Conservation (phyloP, 768 basidiomycete genomes). For the Suillus brevipes region DNA sequence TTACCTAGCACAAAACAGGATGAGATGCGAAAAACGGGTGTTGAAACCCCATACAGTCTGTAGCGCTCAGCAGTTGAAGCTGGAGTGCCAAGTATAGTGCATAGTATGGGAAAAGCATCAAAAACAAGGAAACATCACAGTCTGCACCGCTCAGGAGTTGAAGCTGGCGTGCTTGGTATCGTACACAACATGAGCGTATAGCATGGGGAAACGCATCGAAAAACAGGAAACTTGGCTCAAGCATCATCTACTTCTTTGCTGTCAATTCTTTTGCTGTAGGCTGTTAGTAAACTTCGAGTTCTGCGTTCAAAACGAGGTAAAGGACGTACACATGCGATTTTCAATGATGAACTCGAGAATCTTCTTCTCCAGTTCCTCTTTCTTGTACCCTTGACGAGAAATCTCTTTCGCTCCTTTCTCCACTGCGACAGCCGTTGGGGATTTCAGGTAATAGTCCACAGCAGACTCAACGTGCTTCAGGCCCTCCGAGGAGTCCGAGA, state of each 20-base stretch:
- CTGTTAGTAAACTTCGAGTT: neutral
- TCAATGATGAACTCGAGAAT: neutral
- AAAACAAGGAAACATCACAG: neutral
- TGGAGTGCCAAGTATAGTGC: neutral
- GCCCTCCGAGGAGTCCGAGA: neutral
- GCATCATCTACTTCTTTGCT: neutral
- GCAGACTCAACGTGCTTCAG: neutral
- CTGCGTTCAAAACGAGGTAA: neutral
- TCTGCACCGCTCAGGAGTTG: neutral
- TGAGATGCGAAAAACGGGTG: neutral
- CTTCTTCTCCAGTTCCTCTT: neutral
- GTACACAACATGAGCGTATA: neutral
- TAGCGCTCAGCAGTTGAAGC: neutral
- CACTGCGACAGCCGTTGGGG: neutral
- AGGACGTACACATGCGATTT: neutral
- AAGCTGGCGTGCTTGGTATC: neutral
- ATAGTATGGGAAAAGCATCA: neutral
- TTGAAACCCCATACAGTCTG: neutral
- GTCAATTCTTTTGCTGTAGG: neutral
- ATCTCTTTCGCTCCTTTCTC: neutral
- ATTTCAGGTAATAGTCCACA: neutral
- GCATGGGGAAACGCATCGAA: neutral
- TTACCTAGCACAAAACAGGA: neutral
- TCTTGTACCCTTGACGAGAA: neutral
- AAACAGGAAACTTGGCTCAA: neutral